Evolutionary conservation across 768 basidiomycete species (phyloP), one percentile per base, ranked within the genome.

Genomic region (Russula griseocarnosa): DNA sequence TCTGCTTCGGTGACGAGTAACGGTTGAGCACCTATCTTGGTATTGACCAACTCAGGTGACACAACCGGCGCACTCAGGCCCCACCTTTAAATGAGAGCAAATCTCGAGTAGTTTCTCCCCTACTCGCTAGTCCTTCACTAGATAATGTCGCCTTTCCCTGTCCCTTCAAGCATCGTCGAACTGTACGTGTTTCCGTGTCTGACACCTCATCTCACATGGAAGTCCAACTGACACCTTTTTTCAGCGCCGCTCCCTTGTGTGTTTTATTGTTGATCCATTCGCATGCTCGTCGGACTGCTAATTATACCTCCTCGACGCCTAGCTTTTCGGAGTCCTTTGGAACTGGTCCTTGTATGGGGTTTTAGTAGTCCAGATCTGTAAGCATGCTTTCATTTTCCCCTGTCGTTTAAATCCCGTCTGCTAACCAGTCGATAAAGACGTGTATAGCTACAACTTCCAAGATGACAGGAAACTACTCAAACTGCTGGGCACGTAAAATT

Each of bases 281-380:
- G 11, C 34, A 16, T n/a, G 16, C 5, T 51, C n/a, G 11, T 4
- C 30, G 5, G n/a, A n/a, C 20, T 26, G 11, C 16, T 8, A 30
- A n/a, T 55, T 30, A 65, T 24, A 20, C 38, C 22, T 26, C n/a
- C 24, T 36, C 20, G 7, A 22, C 44, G 20, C 7, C 24, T 18
- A 65, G 63, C 63, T 65, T 34, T 53, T 65, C 11, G 63, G 63
- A 13, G 7, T 3, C 40, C 28, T 60, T 6, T 65, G 63, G 63
- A 65, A 56, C 49, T 65, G 63, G 63, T 11, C 36, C 11, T 24
- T 65, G 32, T 60, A 34, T 44, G 63, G 63, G 0, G 59, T 51
- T 24, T 34, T 60, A 28, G 5, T 65, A 10, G 59, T 60, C 20
- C 63, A 65, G 32, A 4, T 55, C 22, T 65, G 63, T 65, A 51